These are phyloP conservation scores for Tulasnella calospora DNA, from an alignment of 768 basidiomycete species.

Conservation along the genomic window DNA sequence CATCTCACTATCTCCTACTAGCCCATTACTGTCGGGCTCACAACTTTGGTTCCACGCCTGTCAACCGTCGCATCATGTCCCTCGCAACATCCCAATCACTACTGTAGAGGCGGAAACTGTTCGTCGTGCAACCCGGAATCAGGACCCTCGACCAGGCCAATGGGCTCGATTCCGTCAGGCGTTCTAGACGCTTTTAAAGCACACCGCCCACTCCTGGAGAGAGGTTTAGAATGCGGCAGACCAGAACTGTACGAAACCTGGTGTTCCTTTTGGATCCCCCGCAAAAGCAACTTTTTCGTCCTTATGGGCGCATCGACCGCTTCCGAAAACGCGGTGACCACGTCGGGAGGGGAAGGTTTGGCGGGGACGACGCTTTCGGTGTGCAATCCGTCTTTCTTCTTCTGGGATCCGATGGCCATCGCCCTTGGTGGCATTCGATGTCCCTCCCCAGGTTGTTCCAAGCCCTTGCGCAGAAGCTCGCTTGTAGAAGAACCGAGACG, in stretches of 20 bases:
- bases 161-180: neutral
- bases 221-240: neutral
- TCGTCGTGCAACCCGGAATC: no score
- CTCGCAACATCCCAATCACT: no score
- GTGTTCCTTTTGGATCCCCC: constrained; percentile 20
- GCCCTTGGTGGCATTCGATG: constrained; percentile 9
- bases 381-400: constrained; percentile 21
- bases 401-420: constrained; percentile 17
- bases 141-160: no score
- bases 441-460: neutral
- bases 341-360: no score
- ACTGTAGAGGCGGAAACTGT: no score
- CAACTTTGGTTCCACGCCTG: no score
- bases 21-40: no score
- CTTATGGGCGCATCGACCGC: neutral
- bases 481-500: neutral
- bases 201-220: constrained; percentile 6
- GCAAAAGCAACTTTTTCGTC: constrained; percentile 15
- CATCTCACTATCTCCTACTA: no score
- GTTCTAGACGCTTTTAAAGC: neutral
- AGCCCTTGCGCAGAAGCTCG: neutral
- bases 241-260: neutral
- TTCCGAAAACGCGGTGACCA: neutral
- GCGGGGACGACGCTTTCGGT: neutral
- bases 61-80: no score